Evolutionary conservation across 2,329 filamentous ascomycete genomes (phyloP).

Genomic region (Trichoderma koningiopsis): DNA sequence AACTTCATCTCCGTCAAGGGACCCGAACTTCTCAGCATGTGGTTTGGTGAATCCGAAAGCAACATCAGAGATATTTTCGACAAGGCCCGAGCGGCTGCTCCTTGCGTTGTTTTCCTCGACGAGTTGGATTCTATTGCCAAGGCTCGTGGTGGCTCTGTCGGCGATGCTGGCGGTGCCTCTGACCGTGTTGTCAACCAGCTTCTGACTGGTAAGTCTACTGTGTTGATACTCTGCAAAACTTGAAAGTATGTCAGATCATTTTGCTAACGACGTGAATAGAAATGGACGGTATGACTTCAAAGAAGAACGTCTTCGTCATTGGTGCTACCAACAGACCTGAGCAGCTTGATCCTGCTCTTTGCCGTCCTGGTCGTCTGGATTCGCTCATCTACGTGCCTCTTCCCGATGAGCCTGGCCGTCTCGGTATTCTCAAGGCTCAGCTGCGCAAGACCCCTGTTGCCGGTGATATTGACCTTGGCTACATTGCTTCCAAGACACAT

Average conservation of each 20-base stretch:
- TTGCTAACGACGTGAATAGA: constrained; percentile 59
- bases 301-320: constrained; percentile 99
- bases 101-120: constrained; percentile 98
- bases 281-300: constrained; percentile 99
- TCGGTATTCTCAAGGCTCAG: constrained; percentile 89
- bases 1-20: constrained; percentile 99
- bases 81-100: constrained; percentile 96
- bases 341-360: constrained; percentile 96
- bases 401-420: constrained; percentile 86
- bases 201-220: constrained; percentile 71
- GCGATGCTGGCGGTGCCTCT: constrained; percentile 95
- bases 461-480: constrained; percentile 81
- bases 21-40: constrained; percentile 97
- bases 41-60: constrained; percentile 99
- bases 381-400: constrained; percentile 98
- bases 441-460: constrained; percentile 97
- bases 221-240: neutral
- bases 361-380: constrained; percentile 97
- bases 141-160: constrained; percentile 93
- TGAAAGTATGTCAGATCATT: neutral
- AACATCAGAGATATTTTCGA: constrained; percentile 99
- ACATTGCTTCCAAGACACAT: constrained; percentile 95
- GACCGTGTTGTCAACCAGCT: constrained; percentile 99
- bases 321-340: constrained; percentile 98
- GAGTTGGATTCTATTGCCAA: constrained; percentile 99